Evolutionary conservation across 352 stramenopile genomes (phyloP).

Genomic region (Blastocystis sp.): DNA sequence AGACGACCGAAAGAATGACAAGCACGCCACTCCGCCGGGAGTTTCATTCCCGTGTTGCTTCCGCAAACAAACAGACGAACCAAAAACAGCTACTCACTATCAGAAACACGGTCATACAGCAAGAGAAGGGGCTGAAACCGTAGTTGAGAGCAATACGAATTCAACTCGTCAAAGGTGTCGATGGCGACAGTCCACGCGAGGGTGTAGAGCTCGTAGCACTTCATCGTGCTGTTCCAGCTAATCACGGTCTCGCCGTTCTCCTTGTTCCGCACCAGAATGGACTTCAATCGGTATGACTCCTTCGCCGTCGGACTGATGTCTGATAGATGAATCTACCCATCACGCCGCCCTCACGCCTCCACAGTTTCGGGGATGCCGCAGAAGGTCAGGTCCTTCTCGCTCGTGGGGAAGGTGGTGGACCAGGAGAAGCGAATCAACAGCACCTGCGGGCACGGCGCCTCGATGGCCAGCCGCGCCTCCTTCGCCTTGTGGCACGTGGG

Average conservation of each 20-base stretch:
- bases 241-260: conserved; percentile 33
- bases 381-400: conserved; percentile 56
- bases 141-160: conserved; percentile 60
- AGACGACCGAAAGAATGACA: too few species aligned
- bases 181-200: conserved; percentile 6
- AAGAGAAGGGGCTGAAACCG: conserved; percentile 47
- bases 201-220: conserved; percentile 58
- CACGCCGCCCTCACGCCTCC: not conserved
- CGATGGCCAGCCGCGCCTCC: not conserved
- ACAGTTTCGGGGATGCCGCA: conserved; percentile 35
- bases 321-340: conserved; percentile 7
- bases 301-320: not conserved
- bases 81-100: not conserved
- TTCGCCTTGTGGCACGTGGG: not conserved
- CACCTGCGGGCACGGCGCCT: conserved; percentile 7
- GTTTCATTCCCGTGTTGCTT: not conserved
- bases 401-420: conserved; percentile 40
- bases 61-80: not conserved
- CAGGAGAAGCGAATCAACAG: conserved; percentile 41
- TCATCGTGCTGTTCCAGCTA: conserved; percentile 25
- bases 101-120: conserved; percentile 25
- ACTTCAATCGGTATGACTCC: conserved; percentile 8
- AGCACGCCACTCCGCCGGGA: not conserved
- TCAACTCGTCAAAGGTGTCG: conserved; percentile 39
- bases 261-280: conserved; percentile 41